Percentiles rank a stretch among this genome's conserved stretches.
Conservation (phyloP, 2,329 filamentous ascomycete species). For the Colletotrichum sp. region DNA sequence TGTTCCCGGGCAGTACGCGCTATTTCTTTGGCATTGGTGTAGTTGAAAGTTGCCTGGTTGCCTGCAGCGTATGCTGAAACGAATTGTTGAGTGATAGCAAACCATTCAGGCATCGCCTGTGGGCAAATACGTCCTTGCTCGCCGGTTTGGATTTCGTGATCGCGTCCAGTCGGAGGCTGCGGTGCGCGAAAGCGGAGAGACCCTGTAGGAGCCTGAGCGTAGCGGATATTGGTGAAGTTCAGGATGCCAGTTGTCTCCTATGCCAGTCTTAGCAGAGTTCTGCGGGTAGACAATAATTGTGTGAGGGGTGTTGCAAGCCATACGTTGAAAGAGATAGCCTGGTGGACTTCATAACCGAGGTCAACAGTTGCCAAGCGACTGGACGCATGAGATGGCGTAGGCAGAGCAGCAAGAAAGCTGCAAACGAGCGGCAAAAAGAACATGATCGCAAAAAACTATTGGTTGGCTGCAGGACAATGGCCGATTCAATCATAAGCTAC, state of each 20-base stretch:
- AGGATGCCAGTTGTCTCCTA: conserved; percentile 3
- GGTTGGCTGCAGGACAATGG: background rate
- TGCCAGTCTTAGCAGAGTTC: background rate
- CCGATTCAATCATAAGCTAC: background rate
- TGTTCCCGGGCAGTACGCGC: background rate
- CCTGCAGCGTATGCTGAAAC: background rate
- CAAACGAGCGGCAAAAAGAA: background rate
- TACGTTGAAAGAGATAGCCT: background rate
- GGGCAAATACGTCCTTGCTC: background rate
- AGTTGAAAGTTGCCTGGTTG: background rate
- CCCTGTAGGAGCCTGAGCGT: conserved; percentile 71
- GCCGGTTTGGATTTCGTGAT: background rate
- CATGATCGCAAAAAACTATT: background rate
- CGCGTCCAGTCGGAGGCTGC: conserved; percentile 32
- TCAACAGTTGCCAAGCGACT: background rate
- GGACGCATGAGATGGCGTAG: background rate
- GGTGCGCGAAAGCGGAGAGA: conserved; percentile 71
- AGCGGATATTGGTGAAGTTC: conserved; percentile 56
- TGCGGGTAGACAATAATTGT: background rate
- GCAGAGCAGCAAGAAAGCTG: background rate
- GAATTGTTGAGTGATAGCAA: background rate
- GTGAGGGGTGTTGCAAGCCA: background rate
- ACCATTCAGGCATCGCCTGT: background rate
- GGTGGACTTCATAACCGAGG: background rate
- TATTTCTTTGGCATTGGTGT: background rate